These are phyloP conservation scores for Saitozyma sp. DNA, from an alignment of 768 basidiomycete species.

Conservation along the genomic window DNA sequence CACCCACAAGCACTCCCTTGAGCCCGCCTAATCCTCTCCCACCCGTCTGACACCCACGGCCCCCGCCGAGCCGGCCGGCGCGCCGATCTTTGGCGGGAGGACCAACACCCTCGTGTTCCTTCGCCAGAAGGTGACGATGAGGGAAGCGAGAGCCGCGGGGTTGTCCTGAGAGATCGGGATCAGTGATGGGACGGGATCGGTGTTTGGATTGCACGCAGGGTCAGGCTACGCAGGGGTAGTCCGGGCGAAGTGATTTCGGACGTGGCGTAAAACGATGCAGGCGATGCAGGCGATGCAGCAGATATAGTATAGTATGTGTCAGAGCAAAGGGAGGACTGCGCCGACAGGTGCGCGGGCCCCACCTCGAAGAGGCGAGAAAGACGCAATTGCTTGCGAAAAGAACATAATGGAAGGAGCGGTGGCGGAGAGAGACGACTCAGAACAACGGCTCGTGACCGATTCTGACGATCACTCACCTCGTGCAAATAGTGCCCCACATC, in stretches of 20 bases:
- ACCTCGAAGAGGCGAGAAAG: too few relatives aligned
- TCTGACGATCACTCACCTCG: constrained; percentile 62
- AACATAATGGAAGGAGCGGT: too few relatives aligned
- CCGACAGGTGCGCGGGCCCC: too few relatives aligned
- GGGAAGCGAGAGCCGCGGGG: constrained; percentile 73
- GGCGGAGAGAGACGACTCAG: too few relatives aligned
- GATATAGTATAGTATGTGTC: too few relatives aligned
- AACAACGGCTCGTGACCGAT: too few relatives aligned
- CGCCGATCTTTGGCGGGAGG: constrained; percentile 46
- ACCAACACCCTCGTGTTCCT: constrained; percentile 60
- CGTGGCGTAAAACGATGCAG: not conserved
- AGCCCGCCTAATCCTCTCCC: too few relatives aligned
- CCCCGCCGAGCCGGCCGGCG: not conserved
- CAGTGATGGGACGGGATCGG: not conserved
- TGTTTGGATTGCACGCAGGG: not conserved
- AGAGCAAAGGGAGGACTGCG: too few relatives aligned
- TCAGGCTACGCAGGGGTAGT: not conserved
- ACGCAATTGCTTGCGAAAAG: too few relatives aligned
- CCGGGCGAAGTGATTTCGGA: not conserved
- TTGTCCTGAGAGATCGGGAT: constrained; percentile 65
- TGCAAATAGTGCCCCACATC: constrained; percentile 92
- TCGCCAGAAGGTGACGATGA: constrained; percentile 85
- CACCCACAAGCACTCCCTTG: too few relatives aligned
- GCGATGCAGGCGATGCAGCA: too few relatives aligned
- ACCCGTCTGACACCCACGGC: too few relatives aligned